Conservation (phyloP, 2,329 filamentous ascomycete genomes). For the Eutypella sp. region DNA sequence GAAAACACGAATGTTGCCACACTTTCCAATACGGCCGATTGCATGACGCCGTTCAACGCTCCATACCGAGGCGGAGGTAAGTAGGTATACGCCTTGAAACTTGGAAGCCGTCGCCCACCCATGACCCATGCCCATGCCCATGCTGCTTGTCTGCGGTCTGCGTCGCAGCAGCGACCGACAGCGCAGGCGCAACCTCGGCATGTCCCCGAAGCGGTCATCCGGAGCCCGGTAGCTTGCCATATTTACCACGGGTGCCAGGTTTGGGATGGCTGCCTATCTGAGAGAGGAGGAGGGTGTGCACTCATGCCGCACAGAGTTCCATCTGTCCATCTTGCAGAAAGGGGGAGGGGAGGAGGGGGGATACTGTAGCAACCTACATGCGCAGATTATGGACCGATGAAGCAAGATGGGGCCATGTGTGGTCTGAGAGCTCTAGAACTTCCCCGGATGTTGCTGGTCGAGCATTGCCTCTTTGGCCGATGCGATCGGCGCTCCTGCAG, state of each 20-base stretch:
- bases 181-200: background rate
- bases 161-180: background rate
- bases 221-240: background rate
- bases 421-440: background rate
- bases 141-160: background rate
- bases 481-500: background rate
- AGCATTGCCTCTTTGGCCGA: background rate
- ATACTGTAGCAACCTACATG: background rate
- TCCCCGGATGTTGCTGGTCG: background rate
- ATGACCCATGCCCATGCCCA: background rate
- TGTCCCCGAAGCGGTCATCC: background rate
- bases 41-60: background rate
- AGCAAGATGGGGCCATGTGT: background rate
- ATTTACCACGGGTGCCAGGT: no score
- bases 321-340: background rate
- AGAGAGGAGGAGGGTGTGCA: no score
- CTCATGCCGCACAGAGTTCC: no score
- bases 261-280: no score
- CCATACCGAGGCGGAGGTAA: background rate
- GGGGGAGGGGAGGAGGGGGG: no score
- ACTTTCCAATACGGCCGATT: background rate
- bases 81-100: no score
- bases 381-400: background rate
- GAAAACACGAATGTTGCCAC: background rate
- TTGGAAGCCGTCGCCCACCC: background rate